phyloP scores from a whole-genome alignment of 2,329 filamentous ascomycete genomes.

The Fusarium odoratissimum region DNA sequence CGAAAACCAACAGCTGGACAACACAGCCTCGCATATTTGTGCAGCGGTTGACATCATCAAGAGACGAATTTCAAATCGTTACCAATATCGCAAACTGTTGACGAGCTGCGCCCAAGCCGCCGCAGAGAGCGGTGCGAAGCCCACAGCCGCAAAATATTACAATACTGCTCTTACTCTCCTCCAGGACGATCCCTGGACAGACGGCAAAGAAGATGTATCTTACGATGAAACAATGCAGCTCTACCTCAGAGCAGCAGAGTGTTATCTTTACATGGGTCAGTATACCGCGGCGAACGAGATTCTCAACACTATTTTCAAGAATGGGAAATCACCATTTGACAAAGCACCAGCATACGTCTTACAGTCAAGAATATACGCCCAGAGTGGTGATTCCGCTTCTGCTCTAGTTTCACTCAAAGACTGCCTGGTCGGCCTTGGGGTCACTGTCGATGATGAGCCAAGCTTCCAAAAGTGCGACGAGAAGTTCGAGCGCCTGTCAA shows the following conservation, averaged over 20 bases:
- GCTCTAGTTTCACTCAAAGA: constrained; percentile 78
- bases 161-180: constrained; percentile 80
- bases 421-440: constrained; percentile 76
- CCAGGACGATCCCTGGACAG: constrained; percentile 82
- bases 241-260: constrained; percentile 83
- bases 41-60: constrained; percentile 81
- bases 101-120: constrained; percentile 83
- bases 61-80: constrained; percentile 67
- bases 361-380: constrained; percentile 80
- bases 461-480: constrained; percentile 82
- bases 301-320: constrained; percentile 75
- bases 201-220: constrained; percentile 75
- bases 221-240: constrained; percentile 89
- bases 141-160: constrained; percentile 86
- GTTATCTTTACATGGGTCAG: constrained; percentile 82
- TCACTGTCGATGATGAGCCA: constrained; percentile 72
- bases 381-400: constrained; percentile 75
- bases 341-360: constrained; percentile 88
- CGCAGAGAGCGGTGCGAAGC: constrained; percentile 83
- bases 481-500: constrained; percentile 74
- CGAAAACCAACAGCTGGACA: constrained; percentile 74
- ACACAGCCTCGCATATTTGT: constrained; percentile 84
- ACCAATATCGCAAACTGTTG: constrained; percentile 78
- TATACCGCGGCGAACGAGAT: constrained; percentile 74
- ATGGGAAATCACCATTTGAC: constrained; percentile 78